phyloP scores from a whole-genome alignment of 192 early-diverging fungal genomes.

The Coemansia aciculifera region DNA sequence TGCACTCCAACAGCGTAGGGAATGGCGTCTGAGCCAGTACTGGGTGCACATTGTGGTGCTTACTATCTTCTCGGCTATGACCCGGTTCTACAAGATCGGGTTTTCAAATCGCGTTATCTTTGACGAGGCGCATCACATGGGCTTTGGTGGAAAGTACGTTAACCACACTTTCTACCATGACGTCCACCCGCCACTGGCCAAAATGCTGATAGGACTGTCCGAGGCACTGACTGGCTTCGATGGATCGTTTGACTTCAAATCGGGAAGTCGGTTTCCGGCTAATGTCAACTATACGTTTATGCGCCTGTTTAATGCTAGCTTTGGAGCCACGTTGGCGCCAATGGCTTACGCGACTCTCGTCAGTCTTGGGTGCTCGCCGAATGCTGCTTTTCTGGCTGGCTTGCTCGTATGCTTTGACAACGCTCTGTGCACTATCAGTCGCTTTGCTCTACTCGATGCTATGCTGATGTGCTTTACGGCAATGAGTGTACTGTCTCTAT shows the following conservation, averaged over 20 bases:
- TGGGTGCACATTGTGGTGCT: slow-evolving; percentile 15
- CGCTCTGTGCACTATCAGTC: slow-evolving; percentile 67
- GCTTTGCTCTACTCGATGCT: slow-evolving; percentile 94
- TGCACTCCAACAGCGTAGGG: not conserved
- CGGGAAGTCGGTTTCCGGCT: slow-evolving; percentile 72
- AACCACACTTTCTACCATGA: slow-evolving; percentile 95
- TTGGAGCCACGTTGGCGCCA: slow-evolving; percentile 86
- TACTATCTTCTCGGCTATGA: slow-evolving; percentile 29
- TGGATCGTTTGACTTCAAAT: slow-evolving; percentile 83
- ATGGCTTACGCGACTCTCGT: slow-evolving; percentile 85
- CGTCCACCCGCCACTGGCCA: slow-evolving; percentile 97
- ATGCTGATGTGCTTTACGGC: slow-evolving; percentile 91
- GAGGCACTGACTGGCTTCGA: slow-evolving; percentile 83
- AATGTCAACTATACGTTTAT: slow-evolving; percentile 83
- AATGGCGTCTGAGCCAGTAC: not conserved
- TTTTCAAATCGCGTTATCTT: slow-evolving; percentile 59
- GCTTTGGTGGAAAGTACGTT: slow-evolving; percentile 94
- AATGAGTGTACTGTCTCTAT: slow-evolving; percentile 65
- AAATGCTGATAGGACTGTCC: slow-evolving; percentile 89
- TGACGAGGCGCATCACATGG: slow-evolving; percentile 69
- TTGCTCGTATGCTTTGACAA: slow-evolving; percentile 78
- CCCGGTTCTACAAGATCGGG: slow-evolving; percentile 41
- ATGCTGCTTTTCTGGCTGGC: slow-evolving; percentile 72
- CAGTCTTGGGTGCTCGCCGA: slow-evolving; percentile 68
- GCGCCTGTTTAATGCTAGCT: slow-evolving; percentile 85